Base-by-base conservation (phyloP, 257 asterid genomes). In the Capsicum baccatum region DNA sequence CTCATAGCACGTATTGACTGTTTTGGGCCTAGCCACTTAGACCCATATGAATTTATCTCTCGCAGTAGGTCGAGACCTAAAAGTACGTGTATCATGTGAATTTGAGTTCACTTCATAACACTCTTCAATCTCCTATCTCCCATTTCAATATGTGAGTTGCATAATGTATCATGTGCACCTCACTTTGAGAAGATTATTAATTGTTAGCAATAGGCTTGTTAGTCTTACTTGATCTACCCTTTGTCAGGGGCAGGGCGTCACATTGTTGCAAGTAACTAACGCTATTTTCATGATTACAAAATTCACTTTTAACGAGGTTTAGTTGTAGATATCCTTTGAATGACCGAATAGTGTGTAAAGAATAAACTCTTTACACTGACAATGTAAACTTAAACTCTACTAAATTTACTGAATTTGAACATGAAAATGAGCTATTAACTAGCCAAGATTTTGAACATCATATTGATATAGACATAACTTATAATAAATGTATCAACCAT, bases 171-270 rank as follows among this genome's bases (percentile, higher is more conserved):
- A 1, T 4, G 19, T 57, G 19, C 3, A 6, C 2, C 9, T 57
- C n/a, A 39, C 15, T 3, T 57, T 15, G 2, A 33, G 0, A 64
- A 33, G 47, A 2, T 64, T 2, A 64, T 64, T 2, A 64, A 64
- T 39, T 39, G 44, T 39, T 39, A 39, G 44, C n/a, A 26, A 26
- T 26, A 26, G 26, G 2, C 1, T 6, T 1, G 6, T 15, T 1
- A 12, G 0, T 64, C n/a, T 0, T 64, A 64, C n/a, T 33, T 33
- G n/a, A 6, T 1, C 6, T 5, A 15, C 0, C n/a, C 47, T 12
- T 8, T 5, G 16, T 10, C 13, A 21, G 7, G 39, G 67, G 67
- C 9, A 6, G 39, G 67, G 67, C 9, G 14, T 60, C 21, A 19
- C 5, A 68, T 1, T 68, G 2, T 6, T 14, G 0, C 3, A 15